phyloP scores from a whole-genome alignment of 768 basidiomycete species.

The Podaxis sp. region DNA sequence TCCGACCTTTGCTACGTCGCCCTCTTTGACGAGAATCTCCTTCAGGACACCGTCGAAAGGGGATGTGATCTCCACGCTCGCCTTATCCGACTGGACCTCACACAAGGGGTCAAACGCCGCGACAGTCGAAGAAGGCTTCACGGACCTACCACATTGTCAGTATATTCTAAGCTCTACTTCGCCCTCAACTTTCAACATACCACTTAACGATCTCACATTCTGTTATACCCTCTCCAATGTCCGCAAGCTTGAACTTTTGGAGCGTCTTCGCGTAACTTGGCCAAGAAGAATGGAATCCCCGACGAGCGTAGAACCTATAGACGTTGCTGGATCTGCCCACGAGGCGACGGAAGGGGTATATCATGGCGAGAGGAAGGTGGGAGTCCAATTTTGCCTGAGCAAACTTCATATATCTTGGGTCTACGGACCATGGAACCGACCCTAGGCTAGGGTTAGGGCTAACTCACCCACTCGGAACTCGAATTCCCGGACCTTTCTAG shows the following conservation, averaged over 20 bases:
- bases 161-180: background rate
- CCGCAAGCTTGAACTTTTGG: slow-evolving; percentile 73
- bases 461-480: background rate
- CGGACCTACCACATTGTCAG: slow-evolving; percentile 48
- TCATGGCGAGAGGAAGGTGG: slow-evolving; percentile 6
- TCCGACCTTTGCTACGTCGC: slow-evolving; percentile 84
- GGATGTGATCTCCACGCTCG: slow-evolving; percentile 87
- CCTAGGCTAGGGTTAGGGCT: slow-evolving; percentile 14
- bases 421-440: slow-evolving; percentile 13
- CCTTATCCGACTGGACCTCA: slow-evolving; percentile 90
- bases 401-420: background rate
- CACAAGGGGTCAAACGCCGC: slow-evolving; percentile 73
- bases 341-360: slow-evolving; percentile 14
- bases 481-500: too few relatives aligned
- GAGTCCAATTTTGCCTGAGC: background rate
- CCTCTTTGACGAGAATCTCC: slow-evolving; percentile 74
- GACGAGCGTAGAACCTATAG: slow-evolving; percentile 4
- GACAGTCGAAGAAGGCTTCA: slow-evolving; percentile 50
- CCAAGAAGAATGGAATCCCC: slow-evolving; percentile 7
- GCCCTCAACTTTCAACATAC: slow-evolving; percentile 37
- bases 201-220: slow-evolving; percentile 90
- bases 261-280: slow-evolving; percentile 11
- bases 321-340: slow-evolving; percentile 1
- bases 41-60: slow-evolving; percentile 79
- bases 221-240: slow-evolving; percentile 90